Conservation (phyloP, 2,329 filamentous ascomycete species). For the Pseudocercospora musae region DNA sequence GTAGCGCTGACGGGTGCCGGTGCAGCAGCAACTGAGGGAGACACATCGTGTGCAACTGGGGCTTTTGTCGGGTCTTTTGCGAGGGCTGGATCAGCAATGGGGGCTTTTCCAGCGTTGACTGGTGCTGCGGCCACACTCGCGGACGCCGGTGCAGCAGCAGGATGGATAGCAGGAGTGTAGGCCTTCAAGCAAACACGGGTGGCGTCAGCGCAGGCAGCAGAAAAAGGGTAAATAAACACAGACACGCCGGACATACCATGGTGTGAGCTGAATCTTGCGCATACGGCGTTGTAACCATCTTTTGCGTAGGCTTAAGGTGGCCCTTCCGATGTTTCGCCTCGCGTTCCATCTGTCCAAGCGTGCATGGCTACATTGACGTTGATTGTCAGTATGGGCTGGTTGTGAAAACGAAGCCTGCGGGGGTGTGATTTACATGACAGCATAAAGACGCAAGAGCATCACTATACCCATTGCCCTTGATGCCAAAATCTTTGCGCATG, state of each 20-base stretch:
- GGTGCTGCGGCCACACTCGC: not conserved
- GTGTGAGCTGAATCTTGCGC: not conserved
- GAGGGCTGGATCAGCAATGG: not conserved
- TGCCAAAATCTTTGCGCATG: not conserved
- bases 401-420: not conserved
- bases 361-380: not conserved
- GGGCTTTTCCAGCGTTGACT: not conserved
- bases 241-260: not conserved
- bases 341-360: not conserved
- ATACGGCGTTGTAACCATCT: not conserved
- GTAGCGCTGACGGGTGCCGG: too few species aligned
- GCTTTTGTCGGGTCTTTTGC: not conserved
- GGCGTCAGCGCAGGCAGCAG: not conserved
- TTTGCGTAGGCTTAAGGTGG: not conserved
- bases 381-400: not conserved
- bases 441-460: not conserved
- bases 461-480: not conserved
- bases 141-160: not conserved
- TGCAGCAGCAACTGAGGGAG: too few species aligned
- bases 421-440: not conserved
- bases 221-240: not conserved
- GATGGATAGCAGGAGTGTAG: not conserved
- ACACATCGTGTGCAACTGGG: not conserved
- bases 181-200: not conserved
- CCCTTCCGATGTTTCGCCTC: not conserved